Base-by-base conservation (phyloP, 768 basidiomycete genomes). In the Mycena polygramma region DNA sequence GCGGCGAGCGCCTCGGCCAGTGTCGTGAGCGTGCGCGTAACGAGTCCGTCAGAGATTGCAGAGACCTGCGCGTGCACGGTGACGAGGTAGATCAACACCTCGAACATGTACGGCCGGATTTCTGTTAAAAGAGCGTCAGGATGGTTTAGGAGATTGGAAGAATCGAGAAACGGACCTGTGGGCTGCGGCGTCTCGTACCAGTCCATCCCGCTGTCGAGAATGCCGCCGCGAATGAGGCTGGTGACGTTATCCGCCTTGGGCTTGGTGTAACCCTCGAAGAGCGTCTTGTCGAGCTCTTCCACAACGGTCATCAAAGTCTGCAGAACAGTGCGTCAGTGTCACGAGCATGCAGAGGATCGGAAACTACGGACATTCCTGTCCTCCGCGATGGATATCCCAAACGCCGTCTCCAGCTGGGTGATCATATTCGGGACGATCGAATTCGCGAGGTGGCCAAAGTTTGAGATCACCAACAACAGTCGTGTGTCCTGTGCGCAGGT, bases 141-240 rank as follows among this genome's bases (percentile, higher is more conserved):
- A 15, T 10, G 41, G 9, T 41, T 13, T 7, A 41, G 9, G 15
- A 11, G 8, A 26, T 35, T n/a, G 37, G 30, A 6, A 37, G 19
- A 19, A 35, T 52, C 7, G 54, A 52, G 52, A 45, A 30, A 76
- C 87, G 57, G 75, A 93, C 97, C 96, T 71, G 91, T 93, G 6
- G 98, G 98, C 76, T 97, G 96, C 5, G 93, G 91, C 0, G 94
- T 95, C 73, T 96, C 93, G 75, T 91, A 94, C 98, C 98, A 99
- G 77, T 98, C 95, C 87, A 98, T 94, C 39, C 87, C 83, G 35
- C 84, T 84, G 59, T 93, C 88, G 36, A 98, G 83, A 54, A 99
- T 92, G 13, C 98, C 98, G 60, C 85, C 83, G 35, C 91, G 89
- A 46, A 98, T 83, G 58, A 94, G 90, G 43, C 82, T 80, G 57